Percentiles rank a stretch among this genome's conserved stretches.
Conservation (phyloP, 1,139 yeast genomes). For the Taphrina deformans region DNA sequence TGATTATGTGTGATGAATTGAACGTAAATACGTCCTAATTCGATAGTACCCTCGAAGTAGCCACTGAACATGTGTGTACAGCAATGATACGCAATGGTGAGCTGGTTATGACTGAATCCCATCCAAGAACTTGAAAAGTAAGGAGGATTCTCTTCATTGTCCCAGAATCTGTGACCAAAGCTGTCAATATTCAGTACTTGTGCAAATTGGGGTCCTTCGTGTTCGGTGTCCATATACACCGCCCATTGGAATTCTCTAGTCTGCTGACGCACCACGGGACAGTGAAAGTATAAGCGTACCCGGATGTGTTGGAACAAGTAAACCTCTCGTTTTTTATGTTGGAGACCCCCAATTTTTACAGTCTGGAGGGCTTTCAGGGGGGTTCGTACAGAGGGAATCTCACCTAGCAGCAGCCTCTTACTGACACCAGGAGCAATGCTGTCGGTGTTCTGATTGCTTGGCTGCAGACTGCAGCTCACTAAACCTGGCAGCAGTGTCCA, state of each 20-base stretch:
- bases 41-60: not conserved
- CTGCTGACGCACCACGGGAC: not conserved
- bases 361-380: no score
- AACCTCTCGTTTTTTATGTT: no score
- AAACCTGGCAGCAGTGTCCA: no score
- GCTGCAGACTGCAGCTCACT: no score
- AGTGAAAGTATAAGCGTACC: not conserved
- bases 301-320: not conserved
- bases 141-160: not conserved
- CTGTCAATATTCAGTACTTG: not conserved
- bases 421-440: no score
- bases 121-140: not conserved
- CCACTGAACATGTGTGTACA: not conserved
- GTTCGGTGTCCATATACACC: not conserved
- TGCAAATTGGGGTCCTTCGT: not conserved
- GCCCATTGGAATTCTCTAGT: not conserved
- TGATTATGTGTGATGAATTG: not conserved
- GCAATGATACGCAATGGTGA: not conserved
- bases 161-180: not conserved
- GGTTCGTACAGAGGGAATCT: no score
- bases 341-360: no score
- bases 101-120: not conserved
- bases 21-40: not conserved
- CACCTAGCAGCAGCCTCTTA: no score
- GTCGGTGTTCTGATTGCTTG: no score